Evolutionary conservation across 495 filamentous ascomycete genomes (phyloP).

Genomic region (Aspergillus haitiensis): DNA sequence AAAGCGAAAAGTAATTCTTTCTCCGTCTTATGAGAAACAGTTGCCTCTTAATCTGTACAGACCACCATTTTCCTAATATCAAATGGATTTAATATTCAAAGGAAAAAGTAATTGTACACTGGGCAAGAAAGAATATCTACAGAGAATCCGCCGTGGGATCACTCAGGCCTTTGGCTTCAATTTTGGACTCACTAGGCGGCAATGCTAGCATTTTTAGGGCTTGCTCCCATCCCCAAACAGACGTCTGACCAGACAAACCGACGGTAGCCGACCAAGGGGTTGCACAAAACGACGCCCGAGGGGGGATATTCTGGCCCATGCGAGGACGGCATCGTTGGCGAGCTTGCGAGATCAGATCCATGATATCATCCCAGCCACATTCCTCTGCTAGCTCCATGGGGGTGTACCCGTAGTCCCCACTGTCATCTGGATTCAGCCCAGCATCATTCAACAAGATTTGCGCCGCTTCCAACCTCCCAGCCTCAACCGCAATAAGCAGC

Average conservation of each 20-base stretch:
- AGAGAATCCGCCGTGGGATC: too few relatives aligned
- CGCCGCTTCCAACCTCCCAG: background rate
- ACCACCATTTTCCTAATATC: too few relatives aligned
- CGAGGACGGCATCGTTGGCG: background rate
- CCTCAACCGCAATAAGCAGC: slow-evolving; percentile 9
- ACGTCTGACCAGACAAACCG: background rate
- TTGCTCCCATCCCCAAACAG: background rate
- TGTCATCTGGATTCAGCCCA: slow-evolving; percentile 8
- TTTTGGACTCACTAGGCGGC: background rate
- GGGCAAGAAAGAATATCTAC: too few relatives aligned
- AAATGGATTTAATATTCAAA: too few relatives aligned
- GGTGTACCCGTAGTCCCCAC: slow-evolving; percentile 5
- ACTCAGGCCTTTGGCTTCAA: too few relatives aligned
- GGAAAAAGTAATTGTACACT: too few relatives aligned
- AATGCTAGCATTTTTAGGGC: background rate
- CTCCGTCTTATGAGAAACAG: too few relatives aligned
- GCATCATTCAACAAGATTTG: slow-evolving; percentile 8
- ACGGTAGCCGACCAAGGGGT: background rate
- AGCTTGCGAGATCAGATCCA: slow-evolving; percentile 4
- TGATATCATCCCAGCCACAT: slow-evolving; percentile 13
- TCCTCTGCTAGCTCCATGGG: slow-evolving; percentile 9
- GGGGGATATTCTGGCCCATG: background rate
- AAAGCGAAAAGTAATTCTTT: too few relatives aligned
- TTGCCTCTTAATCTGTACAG: too few relatives aligned
- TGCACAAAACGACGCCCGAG: background rate